These are phyloP conservation scores for Quercus ilex DNA, from an alignment of 306 rosid species.

Conservation along the genomic window DNA sequence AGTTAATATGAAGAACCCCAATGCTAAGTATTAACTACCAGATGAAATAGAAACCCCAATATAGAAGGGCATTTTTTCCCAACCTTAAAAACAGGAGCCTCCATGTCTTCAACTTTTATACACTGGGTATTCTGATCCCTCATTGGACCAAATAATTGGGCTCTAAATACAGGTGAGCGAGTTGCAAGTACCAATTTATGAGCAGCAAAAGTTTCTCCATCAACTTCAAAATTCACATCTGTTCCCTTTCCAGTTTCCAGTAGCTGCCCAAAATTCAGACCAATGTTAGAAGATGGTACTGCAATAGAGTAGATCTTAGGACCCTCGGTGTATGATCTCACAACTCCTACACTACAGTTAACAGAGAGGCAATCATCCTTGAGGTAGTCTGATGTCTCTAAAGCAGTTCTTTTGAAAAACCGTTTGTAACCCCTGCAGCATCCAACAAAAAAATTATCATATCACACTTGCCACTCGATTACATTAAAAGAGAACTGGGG, in stretches of 20 bases:
- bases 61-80: background rate
- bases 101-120: constrained; percentile 76
- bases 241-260: constrained; percentile 67
- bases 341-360: constrained; percentile 77
- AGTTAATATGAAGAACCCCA: background rate
- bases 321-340: constrained; percentile 65
- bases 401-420: constrained; percentile 62
- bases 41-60: background rate
- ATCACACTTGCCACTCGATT: background rate
- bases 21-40: background rate
- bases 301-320: constrained; percentile 70
- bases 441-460: constrained; percentile 24
- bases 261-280: constrained; percentile 63
- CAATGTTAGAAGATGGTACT: constrained; percentile 56
- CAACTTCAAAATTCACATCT: constrained; percentile 73
- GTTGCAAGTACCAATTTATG: constrained; percentile 83
- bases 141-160: constrained; percentile 92
- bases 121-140: constrained; percentile 64
- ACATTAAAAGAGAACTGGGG: background rate
- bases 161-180: constrained; percentile 87
- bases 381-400: constrained; percentile 77
- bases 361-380: constrained; percentile 75
- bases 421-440: constrained; percentile 83
- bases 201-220: constrained; percentile 59
- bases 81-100: constrained; percentile 86